phyloP scores from a whole-genome alignment of 176 grass and related monocot species.

The Coix lacrymajobi region DNA sequence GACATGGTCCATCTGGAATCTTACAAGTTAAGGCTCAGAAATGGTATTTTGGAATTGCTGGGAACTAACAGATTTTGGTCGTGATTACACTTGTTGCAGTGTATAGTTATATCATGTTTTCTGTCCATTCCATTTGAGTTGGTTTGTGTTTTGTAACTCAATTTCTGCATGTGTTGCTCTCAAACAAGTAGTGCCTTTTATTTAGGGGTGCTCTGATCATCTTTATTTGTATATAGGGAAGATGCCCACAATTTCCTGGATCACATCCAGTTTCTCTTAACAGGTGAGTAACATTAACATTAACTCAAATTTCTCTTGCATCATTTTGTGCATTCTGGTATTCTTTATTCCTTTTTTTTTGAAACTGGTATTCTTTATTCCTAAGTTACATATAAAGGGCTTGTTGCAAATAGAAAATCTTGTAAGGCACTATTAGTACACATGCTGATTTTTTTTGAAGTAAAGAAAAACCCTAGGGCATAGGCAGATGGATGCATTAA shows the following conservation, averaged over 20 bases:
- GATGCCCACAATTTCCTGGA: slow-evolving; percentile 82
- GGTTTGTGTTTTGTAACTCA: background rate
- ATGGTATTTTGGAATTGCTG: background rate
- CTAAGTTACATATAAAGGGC: too few species aligned
- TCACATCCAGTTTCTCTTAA: slow-evolving; percentile 98
- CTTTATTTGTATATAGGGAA: slow-evolving; percentile 48
- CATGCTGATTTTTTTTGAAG: too few species aligned
- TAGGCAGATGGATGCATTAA: too few species aligned
- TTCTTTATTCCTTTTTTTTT: too few species aligned
- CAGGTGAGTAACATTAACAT: slow-evolving; percentile 38
- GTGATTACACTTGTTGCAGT: background rate
- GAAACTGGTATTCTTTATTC: too few species aligned
- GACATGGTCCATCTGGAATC: background rate
- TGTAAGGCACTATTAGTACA: background rate
- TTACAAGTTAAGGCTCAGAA: background rate
- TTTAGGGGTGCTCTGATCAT: background rate
- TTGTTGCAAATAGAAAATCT: background rate
- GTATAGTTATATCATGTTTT: background rate
- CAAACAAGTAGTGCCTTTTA: background rate
- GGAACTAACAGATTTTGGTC: background rate
- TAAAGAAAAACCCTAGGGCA: too few species aligned
- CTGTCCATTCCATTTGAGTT: background rate
- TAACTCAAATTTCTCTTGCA: background rate
- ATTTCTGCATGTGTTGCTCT: slow-evolving; percentile 2
- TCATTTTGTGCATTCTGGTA: too few species aligned